phyloP scores from a whole-genome alignment of 257 asterid genomes.

The Penstemon davidsonii region DNA sequence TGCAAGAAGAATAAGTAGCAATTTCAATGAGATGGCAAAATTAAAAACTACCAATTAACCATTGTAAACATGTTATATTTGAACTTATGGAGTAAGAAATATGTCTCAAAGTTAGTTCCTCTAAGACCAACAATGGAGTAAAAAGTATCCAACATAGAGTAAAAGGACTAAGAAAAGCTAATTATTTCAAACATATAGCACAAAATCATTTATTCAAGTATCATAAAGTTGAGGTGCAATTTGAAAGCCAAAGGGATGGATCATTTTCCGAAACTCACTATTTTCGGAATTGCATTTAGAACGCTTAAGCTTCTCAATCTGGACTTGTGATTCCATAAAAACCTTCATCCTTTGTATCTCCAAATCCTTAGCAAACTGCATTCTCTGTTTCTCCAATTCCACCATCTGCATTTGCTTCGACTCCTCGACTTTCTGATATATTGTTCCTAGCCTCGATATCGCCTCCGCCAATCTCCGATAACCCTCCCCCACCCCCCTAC shows the following conservation, averaged over 20 bases:
- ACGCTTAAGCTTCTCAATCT: conserved; percentile 44
- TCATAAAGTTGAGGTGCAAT: not conserved
- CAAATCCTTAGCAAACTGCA: conserved; percentile 83
- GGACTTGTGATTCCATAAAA: conserved; percentile 58
- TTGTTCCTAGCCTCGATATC: conserved; percentile 52
- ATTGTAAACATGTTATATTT: conserved; percentile 3
- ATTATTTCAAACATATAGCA: not conserved
- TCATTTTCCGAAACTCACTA: conserved; percentile 40
- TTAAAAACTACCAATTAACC: too few relatives aligned
- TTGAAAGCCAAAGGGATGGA: not conserved
- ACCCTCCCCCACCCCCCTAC: conserved; percentile 37
- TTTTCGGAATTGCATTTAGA: conserved; percentile 40
- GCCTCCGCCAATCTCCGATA: conserved; percentile 64
- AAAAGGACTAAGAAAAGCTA: not conserved
- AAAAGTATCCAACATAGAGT: not conserved
- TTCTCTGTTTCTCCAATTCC: conserved; percentile 89
- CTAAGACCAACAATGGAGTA: not conserved
- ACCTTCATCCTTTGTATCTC: conserved; percentile 87
- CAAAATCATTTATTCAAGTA: not conserved
- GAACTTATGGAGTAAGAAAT: not conserved
- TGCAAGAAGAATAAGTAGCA: not conserved
- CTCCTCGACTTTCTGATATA: conserved; percentile 76
- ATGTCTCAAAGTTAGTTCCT: conserved; percentile 3
- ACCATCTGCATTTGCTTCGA: conserved; percentile 82
- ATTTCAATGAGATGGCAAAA: not conserved